Evolutionary conservation across 495 filamentous ascomycete species (phyloP).

Genomic region (Pseudevernia furfuracea): DNA sequence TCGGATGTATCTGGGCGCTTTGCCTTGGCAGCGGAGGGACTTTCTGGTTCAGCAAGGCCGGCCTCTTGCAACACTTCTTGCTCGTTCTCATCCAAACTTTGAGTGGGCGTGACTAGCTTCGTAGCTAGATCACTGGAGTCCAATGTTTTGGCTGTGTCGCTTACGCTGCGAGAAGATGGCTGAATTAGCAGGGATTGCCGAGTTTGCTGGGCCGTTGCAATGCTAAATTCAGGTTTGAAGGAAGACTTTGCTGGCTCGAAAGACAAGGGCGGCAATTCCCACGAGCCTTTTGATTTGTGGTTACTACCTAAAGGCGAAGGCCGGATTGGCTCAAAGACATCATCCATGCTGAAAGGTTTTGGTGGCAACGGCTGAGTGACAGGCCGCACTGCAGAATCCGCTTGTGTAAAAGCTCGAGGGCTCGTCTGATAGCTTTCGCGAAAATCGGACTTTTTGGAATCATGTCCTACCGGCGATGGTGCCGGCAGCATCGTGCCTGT

Average conservation of each 20-base stretch:
- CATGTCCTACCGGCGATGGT: conserved; percentile 4
- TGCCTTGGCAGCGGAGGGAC: conserved; percentile 29
- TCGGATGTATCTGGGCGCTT: conserved; percentile 34
- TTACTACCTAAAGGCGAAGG: conserved; percentile 35
- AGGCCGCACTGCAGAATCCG: conserved; percentile 26
- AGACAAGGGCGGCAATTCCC: conserved; percentile 45
- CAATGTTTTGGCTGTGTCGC: conserved; percentile 8
- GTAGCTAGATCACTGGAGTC: conserved; percentile 19
- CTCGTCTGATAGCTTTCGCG: conserved; percentile 7
- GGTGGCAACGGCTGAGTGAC: conserved; percentile 24
- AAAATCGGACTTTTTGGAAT: conserved; percentile 4
- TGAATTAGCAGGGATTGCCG: conserved; percentile 10
- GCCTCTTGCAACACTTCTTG: conserved; percentile 45
- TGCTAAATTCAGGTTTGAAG: conserved; percentile 17
- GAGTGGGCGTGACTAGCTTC: conserved; percentile 34
- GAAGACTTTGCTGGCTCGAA: conserved; percentile 24
- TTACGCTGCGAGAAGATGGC: conserved; percentile 21
- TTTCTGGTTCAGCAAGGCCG: conserved; percentile 40
- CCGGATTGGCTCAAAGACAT: conserved; percentile 28
- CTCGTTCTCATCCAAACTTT: conserved; percentile 40
- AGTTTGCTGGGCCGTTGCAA: conserved; percentile 8
- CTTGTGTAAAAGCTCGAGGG: conserved; percentile 26
- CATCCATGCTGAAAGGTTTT: conserved; percentile 28
- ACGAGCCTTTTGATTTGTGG: conserved; percentile 42
- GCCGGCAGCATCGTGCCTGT: conserved; percentile 17